Evolutionary conservation across 208 protist species (phyloP).

Genomic region (Porcisia hertigi): DNA sequence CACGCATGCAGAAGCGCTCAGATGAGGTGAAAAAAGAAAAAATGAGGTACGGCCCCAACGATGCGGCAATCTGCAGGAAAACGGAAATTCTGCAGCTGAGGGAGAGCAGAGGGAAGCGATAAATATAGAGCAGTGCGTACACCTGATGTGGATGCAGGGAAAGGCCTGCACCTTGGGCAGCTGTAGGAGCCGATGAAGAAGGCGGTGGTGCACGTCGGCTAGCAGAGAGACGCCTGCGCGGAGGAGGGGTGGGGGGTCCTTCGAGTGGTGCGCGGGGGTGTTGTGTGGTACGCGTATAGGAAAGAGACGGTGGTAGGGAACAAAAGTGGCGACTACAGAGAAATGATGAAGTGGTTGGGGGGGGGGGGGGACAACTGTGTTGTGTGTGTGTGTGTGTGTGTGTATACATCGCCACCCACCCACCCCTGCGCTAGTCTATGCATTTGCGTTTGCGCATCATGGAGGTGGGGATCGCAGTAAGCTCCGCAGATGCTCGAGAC

Average conservation of each 20-base stretch:
- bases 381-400: not conserved
- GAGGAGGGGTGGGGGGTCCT: not conserved
- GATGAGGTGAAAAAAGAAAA: not conserved
- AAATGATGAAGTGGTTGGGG: not conserved
- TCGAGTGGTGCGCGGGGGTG: not conserved
- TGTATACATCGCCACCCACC: not conserved
- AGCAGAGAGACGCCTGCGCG: not conserved
- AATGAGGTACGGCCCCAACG: not conserved
- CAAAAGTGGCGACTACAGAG: too few species aligned
- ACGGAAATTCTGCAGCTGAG: not conserved
- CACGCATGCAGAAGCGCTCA: not conserved
- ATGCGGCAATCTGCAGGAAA: too few species aligned
- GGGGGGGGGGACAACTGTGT: not conserved
- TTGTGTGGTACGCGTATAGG: not conserved
- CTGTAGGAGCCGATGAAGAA: not conserved
- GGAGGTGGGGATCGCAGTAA: not conserved
- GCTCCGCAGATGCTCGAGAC: not conserved
- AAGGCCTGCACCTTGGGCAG: not conserved
- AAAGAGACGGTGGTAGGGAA: not conserved
- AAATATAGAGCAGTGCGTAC: not conserved
- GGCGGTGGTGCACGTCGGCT: not conserved
- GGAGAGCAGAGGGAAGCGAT: not conserved
- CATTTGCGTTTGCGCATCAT: not conserved
- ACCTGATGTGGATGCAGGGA: not conserved
- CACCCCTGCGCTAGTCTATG: too few species aligned